Base-by-base conservation (phyloP, 2,329 filamentous ascomycete genomes). In the Aspergillus tamarii region DNA sequence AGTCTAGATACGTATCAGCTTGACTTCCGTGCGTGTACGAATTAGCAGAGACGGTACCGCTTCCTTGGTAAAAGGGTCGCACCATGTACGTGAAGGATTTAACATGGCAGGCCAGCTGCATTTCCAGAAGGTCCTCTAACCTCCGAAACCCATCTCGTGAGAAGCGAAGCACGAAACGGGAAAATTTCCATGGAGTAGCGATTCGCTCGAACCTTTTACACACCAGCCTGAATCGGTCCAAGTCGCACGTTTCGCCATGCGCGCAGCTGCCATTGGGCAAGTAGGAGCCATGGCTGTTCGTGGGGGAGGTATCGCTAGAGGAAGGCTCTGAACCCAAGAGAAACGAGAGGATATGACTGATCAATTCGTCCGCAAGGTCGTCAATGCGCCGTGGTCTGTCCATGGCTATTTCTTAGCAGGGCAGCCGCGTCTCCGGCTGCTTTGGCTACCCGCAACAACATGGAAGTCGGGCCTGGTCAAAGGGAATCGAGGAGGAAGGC, bases 191-290 rank as follows among this genome's bases (percentile, higher is more conserved):
- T 14, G 78, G 78, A 3, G 77, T 78, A 30, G 74, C 75, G 50
- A 80, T 77, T 36, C 75, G 76, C 72, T 74, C 74, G 68, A 81
- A 81, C 36, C 78, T 70, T 64, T 70, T 75, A 68, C 77, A 80
- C 36, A 80, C 76, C 30, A 81, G 76, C 63, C 78, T 70, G 67
- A 80, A 80, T 26, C 73, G 73, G 64, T 78, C 77, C 56, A 81
- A 66, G 59, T 81, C 78, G 21, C 74, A 73, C 23, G 60, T 59
- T 63, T 78, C 77, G 19, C 74, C 75, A 41, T 69, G 67, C 19
- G 59, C 36, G 57, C 63, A 45, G 30, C 45, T 56, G 26, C 56
- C 62, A 48, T 63, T 61, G 48, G 61, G 62, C 28, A 52, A 34
- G 52, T 57, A 54, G 53, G 63, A 52, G 36, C 43, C 61, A 6